Conservation (phyloP, 164 flowering plant genomes). For the Tetrastigma voinierianum region DNA sequence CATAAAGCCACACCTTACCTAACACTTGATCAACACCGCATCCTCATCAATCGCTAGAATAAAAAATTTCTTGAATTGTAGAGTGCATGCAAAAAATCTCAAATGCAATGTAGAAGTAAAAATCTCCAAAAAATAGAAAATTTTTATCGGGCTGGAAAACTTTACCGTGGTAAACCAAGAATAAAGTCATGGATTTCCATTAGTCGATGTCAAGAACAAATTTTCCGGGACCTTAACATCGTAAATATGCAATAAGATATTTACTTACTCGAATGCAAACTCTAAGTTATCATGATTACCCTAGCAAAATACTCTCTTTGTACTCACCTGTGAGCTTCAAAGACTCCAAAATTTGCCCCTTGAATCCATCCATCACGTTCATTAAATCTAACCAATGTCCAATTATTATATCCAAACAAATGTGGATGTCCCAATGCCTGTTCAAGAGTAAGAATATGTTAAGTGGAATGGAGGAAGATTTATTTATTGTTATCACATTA, state of each 20-base stretch:
- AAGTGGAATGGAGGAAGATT: too few relatives aligned
- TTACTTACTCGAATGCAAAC: background rate
- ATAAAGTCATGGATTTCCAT: conserved; percentile 95
- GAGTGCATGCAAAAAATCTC: too few relatives aligned
- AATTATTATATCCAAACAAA: conserved; percentile 84
- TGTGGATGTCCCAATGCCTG: conserved; percentile 94
- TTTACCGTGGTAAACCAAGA: conserved; percentile 74
- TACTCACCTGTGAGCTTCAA: conserved; percentile 92
- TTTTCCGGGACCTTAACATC: conserved; percentile 96
- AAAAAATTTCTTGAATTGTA: background rate
- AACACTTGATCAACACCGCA: background rate
- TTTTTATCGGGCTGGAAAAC: background rate
- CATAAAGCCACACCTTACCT: too few relatives aligned
- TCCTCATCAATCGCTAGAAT: background rate
- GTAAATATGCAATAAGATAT: conserved; percentile 25
- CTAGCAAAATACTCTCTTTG: background rate
- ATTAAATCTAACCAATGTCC: conserved; percentile 98
- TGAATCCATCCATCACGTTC: conserved; percentile 99
- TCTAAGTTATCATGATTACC: background rate
- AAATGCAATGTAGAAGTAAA: background rate
- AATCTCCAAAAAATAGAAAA: background rate
- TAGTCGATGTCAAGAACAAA: conserved; percentile 83
- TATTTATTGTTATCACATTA: too few relatives aligned
- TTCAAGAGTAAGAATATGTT: conserved; percentile 13
- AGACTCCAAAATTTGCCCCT: conserved; percentile 91